Evolutionary conservation across 352 stramenopile species (phyloP), one percentile per base, ranked within the genome.

Genomic region (Globisporangium cederbergense): DNA sequence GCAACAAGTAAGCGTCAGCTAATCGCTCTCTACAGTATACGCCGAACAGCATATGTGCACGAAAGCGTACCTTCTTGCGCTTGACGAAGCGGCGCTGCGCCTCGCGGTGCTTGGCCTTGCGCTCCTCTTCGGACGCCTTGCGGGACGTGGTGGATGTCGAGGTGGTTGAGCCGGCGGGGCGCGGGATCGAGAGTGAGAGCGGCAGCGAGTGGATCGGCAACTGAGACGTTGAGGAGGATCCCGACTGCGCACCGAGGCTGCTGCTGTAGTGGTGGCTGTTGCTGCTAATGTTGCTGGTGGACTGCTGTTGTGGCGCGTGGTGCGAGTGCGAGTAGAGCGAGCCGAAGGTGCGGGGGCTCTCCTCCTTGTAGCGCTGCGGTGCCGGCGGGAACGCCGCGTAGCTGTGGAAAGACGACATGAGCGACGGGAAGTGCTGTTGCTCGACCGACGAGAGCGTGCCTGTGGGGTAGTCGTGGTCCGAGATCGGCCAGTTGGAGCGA

Each of bases 71-170:
- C 71, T 84, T 84, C 62, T 84, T 84, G 66, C 76, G 72, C 60
- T 79, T 73, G 4, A 84, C 75, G 51, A 84, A 84, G 22, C 76
- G 42, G 11, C 76, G 62, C 68, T 84, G 76, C 4, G 75, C 76
- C 69, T 84, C 76, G 40, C 76, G 73, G 58, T 84, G 76, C 54
- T 84, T 84, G 11, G 76, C 76, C 64, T 79, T 73, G 46, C 76
- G 76, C 65, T 81, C 74, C 45, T 84, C 76, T 43, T 84, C 76
- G n/a, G 72, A 72, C 46, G 64, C 61, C 56, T 72, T 72, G 43
- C 52, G 66, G 60, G 54, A 57, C 14, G 42, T 51, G 11, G 42
- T 20, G 2, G 52, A 55, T 8, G 56, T 40, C 16, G 22, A 18
- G 7, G 46, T 32, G 6, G 8, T 28, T 13, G 40, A 46, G 5